Percentiles rank a stretch among this genome's conserved stretches.
These are phyloP conservation scores for Cutaneotrichosporon spelunceum DNA, from an alignment of 1,284 basidiomycete genomes.

Conservation along the genomic window DNA sequence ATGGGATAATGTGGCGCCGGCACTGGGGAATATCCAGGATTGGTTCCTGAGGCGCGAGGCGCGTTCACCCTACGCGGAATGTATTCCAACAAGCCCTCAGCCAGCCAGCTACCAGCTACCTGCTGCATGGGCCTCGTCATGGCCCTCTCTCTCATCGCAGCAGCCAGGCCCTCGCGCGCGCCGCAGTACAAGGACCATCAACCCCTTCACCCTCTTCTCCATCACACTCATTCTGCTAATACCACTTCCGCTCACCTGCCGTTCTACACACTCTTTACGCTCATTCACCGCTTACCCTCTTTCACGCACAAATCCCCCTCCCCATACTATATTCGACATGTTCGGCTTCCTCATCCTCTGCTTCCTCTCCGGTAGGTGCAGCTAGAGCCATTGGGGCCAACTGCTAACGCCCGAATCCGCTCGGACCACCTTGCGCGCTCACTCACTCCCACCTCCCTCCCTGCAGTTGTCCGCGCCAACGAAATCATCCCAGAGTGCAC, in stretches of 20 bases:
- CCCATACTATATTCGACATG: slow-evolving; percentile 1
- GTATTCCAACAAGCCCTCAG: no score
- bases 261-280: not conserved
- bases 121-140: not conserved
- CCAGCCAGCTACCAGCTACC: not conserved
- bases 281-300: not conserved
- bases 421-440: not conserved
- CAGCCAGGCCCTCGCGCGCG: not conserved
- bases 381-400: no score
- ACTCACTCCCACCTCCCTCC: not conserved
- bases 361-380: slow-evolving; percentile 35
- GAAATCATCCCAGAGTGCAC: slow-evolving; percentile 35
- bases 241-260: not conserved
- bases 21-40: not conserved
- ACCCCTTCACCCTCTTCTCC: slow-evolving; percentile 1
- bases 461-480: slow-evolving; percentile 15
- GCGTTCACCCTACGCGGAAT: not conserved
- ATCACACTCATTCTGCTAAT: not conserved
- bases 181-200: not conserved
- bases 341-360: slow-evolving; percentile 8
- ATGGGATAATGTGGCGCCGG: not conserved
- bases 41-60: not conserved
- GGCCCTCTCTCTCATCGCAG: not conserved
- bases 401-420: not conserved
- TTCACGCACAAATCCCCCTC: not conserved